A percentile compares a stretch with the other conserved stretches of the same genome.
Conservation (phyloP, 1,139 yeast species). For the Debaryomyces subglobosus region DNA sequence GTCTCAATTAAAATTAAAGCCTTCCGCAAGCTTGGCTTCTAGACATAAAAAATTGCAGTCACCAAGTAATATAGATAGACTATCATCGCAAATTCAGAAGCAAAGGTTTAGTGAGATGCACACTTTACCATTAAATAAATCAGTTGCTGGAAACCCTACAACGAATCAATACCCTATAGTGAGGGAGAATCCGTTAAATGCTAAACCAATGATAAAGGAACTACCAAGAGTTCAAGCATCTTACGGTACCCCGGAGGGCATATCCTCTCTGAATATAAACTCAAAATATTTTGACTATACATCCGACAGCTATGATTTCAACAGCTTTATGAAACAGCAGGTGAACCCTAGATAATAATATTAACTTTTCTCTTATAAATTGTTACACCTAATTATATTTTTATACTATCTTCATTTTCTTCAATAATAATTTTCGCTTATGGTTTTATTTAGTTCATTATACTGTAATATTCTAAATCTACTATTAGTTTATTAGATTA, state of each 20-base stretch:
- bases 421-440: not conserved
- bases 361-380: not conserved
- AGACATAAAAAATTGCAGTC: slow-evolving; percentile 9
- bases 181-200: slow-evolving; percentile 3
- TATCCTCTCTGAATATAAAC: not conserved
- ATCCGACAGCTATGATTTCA: slow-evolving; percentile 37
- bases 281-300: slow-evolving; percentile 35
- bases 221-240: not conserved
- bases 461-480: not conserved
- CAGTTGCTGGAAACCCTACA: slow-evolving; percentile 20
- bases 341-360: not conserved
- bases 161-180: slow-evolving; percentile 19
- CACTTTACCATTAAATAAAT: not conserved
- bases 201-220: not conserved
- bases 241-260: not conserved
- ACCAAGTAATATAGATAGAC: not conserved
- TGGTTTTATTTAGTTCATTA: slow-evolving; percentile 1
- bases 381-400: not conserved
- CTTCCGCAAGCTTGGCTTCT: slow-evolving; percentile 9
- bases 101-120: not conserved
- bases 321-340: slow-evolving; percentile 39
- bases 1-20: slow-evolving; percentile 22
- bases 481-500: not conserved
- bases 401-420: not conserved
- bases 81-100: not conserved